phyloP scores from a whole-genome alignment of 768 basidiomycete species.

The Serendipita indica region DNA sequence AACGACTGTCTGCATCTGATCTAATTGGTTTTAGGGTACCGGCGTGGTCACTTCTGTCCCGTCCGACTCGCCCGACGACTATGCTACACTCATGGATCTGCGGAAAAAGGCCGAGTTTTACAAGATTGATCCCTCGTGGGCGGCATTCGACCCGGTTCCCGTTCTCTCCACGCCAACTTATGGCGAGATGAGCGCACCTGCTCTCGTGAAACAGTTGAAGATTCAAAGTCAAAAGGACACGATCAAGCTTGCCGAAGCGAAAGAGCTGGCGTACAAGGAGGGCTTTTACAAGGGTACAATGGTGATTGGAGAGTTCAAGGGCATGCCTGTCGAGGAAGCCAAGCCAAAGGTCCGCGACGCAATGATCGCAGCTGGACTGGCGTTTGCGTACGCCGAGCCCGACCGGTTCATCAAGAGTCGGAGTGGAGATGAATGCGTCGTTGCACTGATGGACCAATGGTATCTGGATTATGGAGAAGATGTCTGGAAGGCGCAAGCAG shows the following conservation, averaged over 20 bases:
- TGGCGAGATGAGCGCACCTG: slow-evolving; percentile 77
- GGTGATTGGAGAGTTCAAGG: slow-evolving; percentile 83
- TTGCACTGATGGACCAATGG: slow-evolving; percentile 98
- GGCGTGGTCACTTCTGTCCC: slow-evolving; percentile 97
- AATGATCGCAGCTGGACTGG: slow-evolving; percentile 64
- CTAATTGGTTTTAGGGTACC: slow-evolving; percentile 48
- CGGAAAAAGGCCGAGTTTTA: slow-evolving; percentile 95
- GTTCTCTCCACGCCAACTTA: slow-evolving; percentile 84
- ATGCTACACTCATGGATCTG: slow-evolving; percentile 73
- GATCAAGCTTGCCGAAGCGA: slow-evolving; percentile 88
- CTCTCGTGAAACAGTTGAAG: slow-evolving; percentile 75
- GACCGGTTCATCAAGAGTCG: slow-evolving; percentile 81
- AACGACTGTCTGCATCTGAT: background rate
- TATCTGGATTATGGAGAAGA: slow-evolving; percentile 94
- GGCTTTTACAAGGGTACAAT: slow-evolving; percentile 93
- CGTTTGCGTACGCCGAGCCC: slow-evolving; percentile 89
- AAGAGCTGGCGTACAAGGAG: slow-evolving; percentile 96
- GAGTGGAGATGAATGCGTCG: slow-evolving; percentile 93
- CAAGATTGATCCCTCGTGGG: slow-evolving; percentile 85
- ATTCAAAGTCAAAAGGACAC: slow-evolving; percentile 90
- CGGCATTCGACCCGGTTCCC: slow-evolving; percentile 66
- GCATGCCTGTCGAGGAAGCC: slow-evolving; percentile 75
- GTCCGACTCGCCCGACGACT: slow-evolving; percentile 97
- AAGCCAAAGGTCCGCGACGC: slow-evolving; percentile 75
- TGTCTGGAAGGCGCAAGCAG: slow-evolving; percentile 72